Percentiles rank a stretch among this genome's conserved stretches.
These are phyloP conservation scores for Pseudogymnoascus sp. DNA, from an alignment of 2,329 filamentous ascomycete genomes.

Conservation along the genomic window DNA sequence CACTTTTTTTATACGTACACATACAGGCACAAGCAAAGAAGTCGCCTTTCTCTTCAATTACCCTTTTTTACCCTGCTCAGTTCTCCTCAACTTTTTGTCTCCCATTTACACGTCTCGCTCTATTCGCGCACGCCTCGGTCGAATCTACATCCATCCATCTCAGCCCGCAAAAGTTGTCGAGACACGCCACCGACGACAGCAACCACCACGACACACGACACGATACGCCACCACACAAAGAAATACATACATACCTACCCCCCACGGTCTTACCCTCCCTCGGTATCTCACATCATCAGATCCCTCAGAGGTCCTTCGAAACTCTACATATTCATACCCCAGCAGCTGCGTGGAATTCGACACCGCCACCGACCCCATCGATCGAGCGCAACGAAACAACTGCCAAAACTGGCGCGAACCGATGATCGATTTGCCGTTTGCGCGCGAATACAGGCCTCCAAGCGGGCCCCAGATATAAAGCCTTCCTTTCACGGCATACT, in stretches of 20 bases:
- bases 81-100: background rate
- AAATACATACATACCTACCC: background rate
- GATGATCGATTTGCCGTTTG: background rate
- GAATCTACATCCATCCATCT: background rate
- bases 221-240: background rate
- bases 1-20: slow-evolving; percentile 11
- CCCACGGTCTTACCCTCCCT: slow-evolving; percentile 14
- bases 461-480: background rate
- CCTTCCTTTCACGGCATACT: background rate
- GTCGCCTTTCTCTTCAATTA: slow-evolving; percentile 9
- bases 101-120: slow-evolving; percentile 4
- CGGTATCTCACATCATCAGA: slow-evolving; percentile 13
- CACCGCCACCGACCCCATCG: background rate
- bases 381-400: background rate
- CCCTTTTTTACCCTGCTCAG: background rate
- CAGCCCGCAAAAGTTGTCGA: background rate
- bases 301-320: background rate
- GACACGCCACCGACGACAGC: background rate
- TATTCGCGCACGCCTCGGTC: background rate
- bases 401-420: background rate
- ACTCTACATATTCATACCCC: background rate
- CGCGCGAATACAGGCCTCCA: background rate
- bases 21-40: slow-evolving; percentile 14
- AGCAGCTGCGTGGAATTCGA: background rate
- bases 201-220: background rate